Evolutionary conservation across 139 green algal species (phyloP).

Genomic region (Closterium sp.): DNA sequence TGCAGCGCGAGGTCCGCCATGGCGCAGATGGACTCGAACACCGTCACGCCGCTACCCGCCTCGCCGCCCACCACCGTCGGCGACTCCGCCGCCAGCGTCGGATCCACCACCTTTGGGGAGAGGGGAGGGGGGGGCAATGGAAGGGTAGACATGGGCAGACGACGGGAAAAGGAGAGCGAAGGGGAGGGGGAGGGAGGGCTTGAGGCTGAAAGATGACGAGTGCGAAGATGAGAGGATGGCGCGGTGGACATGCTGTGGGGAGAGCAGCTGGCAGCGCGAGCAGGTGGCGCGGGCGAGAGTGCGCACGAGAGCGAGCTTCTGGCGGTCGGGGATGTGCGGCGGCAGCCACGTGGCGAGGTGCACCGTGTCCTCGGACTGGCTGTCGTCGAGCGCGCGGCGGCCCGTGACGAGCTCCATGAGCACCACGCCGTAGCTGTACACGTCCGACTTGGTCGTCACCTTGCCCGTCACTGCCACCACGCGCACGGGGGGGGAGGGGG

Average conservation of each 20-base stretch:
- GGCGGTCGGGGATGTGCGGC: neutral
- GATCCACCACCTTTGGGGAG: neutral
- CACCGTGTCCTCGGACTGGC: constrained; percentile 12
- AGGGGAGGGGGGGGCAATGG: neutral
- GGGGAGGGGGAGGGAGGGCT: neutral
- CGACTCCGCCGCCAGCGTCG: neutral
- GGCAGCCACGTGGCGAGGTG: constrained; percentile 28
- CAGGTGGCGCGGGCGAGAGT: too few relatives aligned
- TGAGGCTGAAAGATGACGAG: too few relatives aligned
- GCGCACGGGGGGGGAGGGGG: neutral
- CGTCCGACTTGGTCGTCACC: constrained; percentile 42
- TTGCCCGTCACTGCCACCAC: constrained; percentile 33
- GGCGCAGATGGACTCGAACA: constrained; percentile 1
- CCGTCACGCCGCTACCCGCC: neutral
- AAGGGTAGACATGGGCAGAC: neutral
- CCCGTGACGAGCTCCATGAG: constrained; percentile 36
- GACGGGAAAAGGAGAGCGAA: neutral
- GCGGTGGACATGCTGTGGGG: too few relatives aligned
- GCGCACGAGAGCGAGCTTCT: constrained; percentile 21
- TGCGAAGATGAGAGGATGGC: too few relatives aligned
- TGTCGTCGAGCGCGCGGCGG: constrained; percentile 17
- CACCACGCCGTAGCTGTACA: constrained; percentile 43
- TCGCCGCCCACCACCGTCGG: neutral
- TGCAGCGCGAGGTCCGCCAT: constrained; percentile 32
- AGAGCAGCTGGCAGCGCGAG: too few relatives aligned